These are phyloP conservation scores for Rhododendron henanense DNA, from an alignment of 148 eudicot genomes.

Conservation along the genomic window DNA sequence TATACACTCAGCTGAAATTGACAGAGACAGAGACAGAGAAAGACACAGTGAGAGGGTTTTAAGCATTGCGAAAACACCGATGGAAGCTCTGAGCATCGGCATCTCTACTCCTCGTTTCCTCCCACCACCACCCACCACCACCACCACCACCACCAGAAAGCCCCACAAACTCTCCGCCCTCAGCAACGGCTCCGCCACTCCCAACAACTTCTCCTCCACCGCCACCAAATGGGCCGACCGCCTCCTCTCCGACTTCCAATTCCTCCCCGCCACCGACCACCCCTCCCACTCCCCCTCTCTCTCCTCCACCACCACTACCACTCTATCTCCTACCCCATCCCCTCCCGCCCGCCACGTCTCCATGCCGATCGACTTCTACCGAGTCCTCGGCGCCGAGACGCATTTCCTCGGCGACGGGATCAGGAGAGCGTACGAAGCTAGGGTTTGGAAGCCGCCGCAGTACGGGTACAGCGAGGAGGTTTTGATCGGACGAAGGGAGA, in stretches of 20 bases:
- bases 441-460: constrained; percentile 74
- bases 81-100: constrained; percentile 29
- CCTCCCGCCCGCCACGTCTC: constrained; percentile 69
- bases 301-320: background rate
- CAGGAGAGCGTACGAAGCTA: constrained; percentile 68
- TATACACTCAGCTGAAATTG: too few species aligned
- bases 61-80: background rate
- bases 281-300: background rate
- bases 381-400: constrained; percentile 71
- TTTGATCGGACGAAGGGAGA: constrained; percentile 70
- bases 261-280: background rate
- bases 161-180: constrained; percentile 27
- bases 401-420: constrained; percentile 93
- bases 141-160: constrained; percentile 18
- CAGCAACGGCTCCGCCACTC: constrained; percentile 13
- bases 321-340: constrained; percentile 17
- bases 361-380: constrained; percentile 78
- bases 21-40: background rate
- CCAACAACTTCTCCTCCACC: constrained; percentile 30
- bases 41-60: background rate
- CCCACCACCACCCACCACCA: constrained; percentile 21
- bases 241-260: constrained; percentile 83
- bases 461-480: constrained; percentile 82
- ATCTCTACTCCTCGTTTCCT: constrained; percentile 14
- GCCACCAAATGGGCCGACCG: constrained; percentile 95